Percentiles rank a stretch among this genome's conserved stretches.
Evolutionary conservation across 176 grass and related monocot genomes (phyloP).

Genomic region (Juncus effusus): DNA sequence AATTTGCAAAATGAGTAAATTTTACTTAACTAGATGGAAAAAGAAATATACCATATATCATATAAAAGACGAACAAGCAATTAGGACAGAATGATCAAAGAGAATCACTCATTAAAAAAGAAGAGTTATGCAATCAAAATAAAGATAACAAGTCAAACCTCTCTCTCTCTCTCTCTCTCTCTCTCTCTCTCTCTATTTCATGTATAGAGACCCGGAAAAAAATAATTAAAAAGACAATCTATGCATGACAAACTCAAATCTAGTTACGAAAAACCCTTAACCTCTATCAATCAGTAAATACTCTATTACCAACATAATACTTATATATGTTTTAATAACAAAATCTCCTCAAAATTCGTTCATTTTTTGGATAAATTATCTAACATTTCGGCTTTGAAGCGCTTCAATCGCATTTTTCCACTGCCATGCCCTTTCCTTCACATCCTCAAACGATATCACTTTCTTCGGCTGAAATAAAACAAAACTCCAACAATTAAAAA

Average conservation of each 20-base stretch:
- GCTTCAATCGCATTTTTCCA: conserved; percentile 98
- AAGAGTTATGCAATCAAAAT: too few species aligned
- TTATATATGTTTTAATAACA: neutral
- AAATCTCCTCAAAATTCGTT: conserved; percentile 8
- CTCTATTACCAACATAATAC: neutral
- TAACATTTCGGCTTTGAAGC: conserved; percentile 52
- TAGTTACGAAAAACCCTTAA: conserved; percentile 28
- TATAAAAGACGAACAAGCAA: too few species aligned
- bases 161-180: too few species aligned
- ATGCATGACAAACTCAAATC: conserved; percentile 23
- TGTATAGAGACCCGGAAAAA: conserved; percentile 4
- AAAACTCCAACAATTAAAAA: neutral
- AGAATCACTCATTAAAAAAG: too few species aligned
- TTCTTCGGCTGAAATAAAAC: conserved; percentile 76
- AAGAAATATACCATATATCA: too few species aligned
- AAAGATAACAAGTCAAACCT: too few species aligned
- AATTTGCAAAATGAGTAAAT: too few species aligned
- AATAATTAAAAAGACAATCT: conserved; percentile 18
- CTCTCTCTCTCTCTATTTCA: too few species aligned
- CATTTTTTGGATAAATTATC: conserved; percentile 32
- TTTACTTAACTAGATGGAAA: too few species aligned
- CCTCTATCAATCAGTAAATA: conserved; percentile 23
- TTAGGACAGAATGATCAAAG: too few species aligned
- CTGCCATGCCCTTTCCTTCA: conserved; percentile 77
- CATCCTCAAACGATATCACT: conserved; percentile 78